phyloP scores from a whole-genome alignment of 2,329 filamentous ascomycete species.

The Acephala macrosclerotiorum region DNA sequence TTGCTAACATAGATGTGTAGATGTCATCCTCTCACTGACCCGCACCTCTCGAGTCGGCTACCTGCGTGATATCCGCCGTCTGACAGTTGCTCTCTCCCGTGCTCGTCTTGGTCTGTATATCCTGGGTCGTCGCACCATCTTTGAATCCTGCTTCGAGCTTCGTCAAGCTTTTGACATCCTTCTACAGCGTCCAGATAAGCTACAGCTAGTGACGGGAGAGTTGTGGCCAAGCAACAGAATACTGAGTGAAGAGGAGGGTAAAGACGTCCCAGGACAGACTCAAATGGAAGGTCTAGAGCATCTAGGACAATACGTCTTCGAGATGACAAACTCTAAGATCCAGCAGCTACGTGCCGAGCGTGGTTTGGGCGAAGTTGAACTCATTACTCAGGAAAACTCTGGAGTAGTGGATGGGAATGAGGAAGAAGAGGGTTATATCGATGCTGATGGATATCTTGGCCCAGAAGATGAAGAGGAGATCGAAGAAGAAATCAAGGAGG shows the following conservation, averaged over 20 bases:
- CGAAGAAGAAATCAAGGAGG: constrained; percentile 34
- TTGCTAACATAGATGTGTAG: constrained; percentile 51
- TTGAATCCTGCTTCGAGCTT: constrained; percentile 88
- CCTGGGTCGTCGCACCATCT: constrained; percentile 85
- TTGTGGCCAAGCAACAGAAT: constrained; percentile 76
- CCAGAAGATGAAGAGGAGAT: constrained; percentile 29
- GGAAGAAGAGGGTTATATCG: constrained; percentile 30
- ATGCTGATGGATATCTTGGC: constrained; percentile 36
- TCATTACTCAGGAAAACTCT: constrained; percentile 23
- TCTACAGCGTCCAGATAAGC: constrained; percentile 78
- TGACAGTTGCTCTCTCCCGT: constrained; percentile 93
- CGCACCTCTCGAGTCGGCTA: constrained; percentile 91
- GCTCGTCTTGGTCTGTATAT: constrained; percentile 92
- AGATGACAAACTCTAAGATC: constrained; percentile 76
- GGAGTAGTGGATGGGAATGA: constrained; percentile 20
- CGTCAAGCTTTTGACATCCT: constrained; percentile 85
- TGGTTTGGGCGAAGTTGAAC: constrained; percentile 35
- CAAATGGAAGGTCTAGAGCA: constrained; percentile 94
- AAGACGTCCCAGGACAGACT: constrained; percentile 62
- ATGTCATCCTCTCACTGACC: constrained; percentile 92
- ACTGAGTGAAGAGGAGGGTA: constrained; percentile 52
- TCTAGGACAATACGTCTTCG: constrained; percentile 92
- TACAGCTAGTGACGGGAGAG: constrained; percentile 84
- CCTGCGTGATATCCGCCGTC: constrained; percentile 87
- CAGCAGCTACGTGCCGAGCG: constrained; percentile 42